phyloP scores from a whole-genome alignment of 108 stramenopile genomes.

The Cyclotella kingstonii region DNA sequence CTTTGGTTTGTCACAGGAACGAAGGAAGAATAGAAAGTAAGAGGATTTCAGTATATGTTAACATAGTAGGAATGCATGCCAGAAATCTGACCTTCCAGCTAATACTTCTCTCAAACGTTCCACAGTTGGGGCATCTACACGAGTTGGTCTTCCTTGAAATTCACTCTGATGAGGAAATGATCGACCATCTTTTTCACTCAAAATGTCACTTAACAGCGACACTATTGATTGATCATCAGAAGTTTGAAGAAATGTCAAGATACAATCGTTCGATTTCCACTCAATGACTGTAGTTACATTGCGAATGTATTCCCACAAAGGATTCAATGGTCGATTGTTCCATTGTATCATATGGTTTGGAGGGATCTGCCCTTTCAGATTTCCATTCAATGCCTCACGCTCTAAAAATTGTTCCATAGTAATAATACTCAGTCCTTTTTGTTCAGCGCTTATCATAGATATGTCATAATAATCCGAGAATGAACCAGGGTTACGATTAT shows the following conservation, averaged over 20 bases:
- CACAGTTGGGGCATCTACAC: conserved; percentile 31
- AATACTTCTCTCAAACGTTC: conserved; percentile 54
- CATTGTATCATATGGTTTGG: conserved; percentile 21
- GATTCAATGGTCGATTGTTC: conserved; percentile 25
- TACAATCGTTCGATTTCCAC: conserved; percentile 33
- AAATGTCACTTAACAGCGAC: conserved; percentile 26
- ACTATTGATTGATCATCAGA: conserved; percentile 13
- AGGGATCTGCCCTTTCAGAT: conserved; percentile 27
- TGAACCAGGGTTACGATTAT: conserved; percentile 14
- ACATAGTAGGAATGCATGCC: not conserved
- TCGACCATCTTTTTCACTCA: conserved; percentile 33
- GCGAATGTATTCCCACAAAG: conserved; percentile 23
- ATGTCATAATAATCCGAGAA: conserved; percentile 48
- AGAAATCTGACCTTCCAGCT: conserved; percentile 24
- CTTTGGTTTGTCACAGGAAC: conserved; percentile 14
- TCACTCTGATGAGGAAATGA: conserved; percentile 31
- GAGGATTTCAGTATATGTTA: not conserved
- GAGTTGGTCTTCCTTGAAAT: conserved; percentile 33
- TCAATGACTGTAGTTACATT: conserved; percentile 18
- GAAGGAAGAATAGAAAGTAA: not conserved
- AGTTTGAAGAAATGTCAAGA: conserved; percentile 26
- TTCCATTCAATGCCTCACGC: conserved; percentile 36
- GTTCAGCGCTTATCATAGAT: conserved; percentile 26
- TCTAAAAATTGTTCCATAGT: conserved; percentile 63
- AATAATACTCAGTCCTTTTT: conserved; percentile 49